Evolutionary conservation across 257 asterid species (phyloP).

Genomic region (Linderniella brevidens): DNA sequence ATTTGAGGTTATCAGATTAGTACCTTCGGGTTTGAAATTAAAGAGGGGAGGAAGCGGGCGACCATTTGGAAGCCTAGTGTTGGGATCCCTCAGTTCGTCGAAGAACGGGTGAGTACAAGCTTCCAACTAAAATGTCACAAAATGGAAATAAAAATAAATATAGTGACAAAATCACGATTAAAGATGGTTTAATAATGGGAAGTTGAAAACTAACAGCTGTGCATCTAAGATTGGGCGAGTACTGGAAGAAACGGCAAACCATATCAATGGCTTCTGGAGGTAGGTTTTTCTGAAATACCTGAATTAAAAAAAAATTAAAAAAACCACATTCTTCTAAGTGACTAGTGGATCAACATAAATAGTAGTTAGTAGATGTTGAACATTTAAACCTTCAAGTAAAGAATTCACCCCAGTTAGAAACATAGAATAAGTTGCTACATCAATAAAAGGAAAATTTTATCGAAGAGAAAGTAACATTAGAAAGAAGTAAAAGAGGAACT

Average conservation of each 20-base stretch:
- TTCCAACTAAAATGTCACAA: slow-evolving; percentile 36
- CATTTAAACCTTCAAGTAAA: no score
- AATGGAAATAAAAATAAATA: no score
- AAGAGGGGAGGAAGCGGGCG: slow-evolving; percentile 72
- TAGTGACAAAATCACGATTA: no score
- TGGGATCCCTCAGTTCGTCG: slow-evolving; percentile 58
- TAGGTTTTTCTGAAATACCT: slow-evolving; percentile 29
- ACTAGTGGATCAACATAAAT: no score
- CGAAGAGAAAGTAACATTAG: slow-evolving; percentile 6
- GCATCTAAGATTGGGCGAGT: slow-evolving; percentile 33
- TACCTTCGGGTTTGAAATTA: slow-evolving; percentile 68
- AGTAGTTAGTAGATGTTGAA: no score
- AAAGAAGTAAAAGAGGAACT: neutral
- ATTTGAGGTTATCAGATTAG: no score
- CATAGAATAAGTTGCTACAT: no score
- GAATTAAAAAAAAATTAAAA: slow-evolving; percentile 3
- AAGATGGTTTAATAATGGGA: neutral
- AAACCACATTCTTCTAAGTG: no score
- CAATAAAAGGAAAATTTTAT: no score
- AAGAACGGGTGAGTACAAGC: slow-evolving; percentile 95
- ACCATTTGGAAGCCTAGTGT: slow-evolving; percentile 56
- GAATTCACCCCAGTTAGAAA: no score
- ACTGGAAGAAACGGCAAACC: slow-evolving; percentile 34
- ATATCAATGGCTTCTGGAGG: slow-evolving; percentile 36
- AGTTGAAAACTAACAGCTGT: slow-evolving; percentile 22